Percentiles rank a stretch among this genome's conserved stretches.
phyloP scores from a whole-genome alignment of 2,329 filamentous ascomycete species.

The Plenodomus lindquistii region DNA sequence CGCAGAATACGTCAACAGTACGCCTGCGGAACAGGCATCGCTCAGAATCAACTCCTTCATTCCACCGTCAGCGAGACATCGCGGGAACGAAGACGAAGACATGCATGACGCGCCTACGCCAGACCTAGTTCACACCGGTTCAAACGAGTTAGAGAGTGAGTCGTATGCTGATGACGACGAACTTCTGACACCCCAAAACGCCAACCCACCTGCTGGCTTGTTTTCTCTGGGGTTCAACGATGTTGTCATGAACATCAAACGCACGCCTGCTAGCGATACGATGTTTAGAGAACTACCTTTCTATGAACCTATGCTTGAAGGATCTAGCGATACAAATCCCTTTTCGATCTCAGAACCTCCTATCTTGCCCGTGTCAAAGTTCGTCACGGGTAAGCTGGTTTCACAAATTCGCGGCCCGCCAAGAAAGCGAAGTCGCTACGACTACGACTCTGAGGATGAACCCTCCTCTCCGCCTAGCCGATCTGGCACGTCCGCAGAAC shows the following conservation, averaged over 20 bases:
- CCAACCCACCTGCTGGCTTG: constrained; percentile 70
- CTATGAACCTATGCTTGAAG: constrained; percentile 59
- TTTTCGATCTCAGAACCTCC: constrained; percentile 50
- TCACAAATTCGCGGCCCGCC: constrained; percentile 68
- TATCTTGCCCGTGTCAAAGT: constrained; percentile 85
- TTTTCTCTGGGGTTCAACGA: constrained; percentile 83
- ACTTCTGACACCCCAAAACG: constrained; percentile 48
- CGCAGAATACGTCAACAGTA: constrained; percentile 75
- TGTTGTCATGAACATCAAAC: constrained; percentile 76
- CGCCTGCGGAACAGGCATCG: constrained; percentile 63
- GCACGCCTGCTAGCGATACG: constrained; percentile 74
- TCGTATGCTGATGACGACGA: constrained; percentile 46
- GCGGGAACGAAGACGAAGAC: constrained; percentile 30
- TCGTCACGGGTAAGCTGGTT: constrained; percentile 77
- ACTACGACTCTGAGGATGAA: constrained; percentile 74
- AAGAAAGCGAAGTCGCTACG: constrained; percentile 78
- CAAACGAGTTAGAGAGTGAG: constrained; percentile 45
- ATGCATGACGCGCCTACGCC: constrained; percentile 47
- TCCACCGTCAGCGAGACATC: constrained; percentile 16
- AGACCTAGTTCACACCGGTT: constrained; percentile 43
- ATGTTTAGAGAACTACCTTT: constrained; percentile 80
- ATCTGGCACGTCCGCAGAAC: constrained; percentile 49
- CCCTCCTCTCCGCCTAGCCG: constrained; percentile 39
- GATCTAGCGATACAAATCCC: constrained; percentile 35
- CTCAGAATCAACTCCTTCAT: constrained; percentile 68